These are phyloP conservation scores for Oryza glumipatula DNA, from an alignment of 176 grass and related monocot species.

Conservation along the genomic window DNA sequence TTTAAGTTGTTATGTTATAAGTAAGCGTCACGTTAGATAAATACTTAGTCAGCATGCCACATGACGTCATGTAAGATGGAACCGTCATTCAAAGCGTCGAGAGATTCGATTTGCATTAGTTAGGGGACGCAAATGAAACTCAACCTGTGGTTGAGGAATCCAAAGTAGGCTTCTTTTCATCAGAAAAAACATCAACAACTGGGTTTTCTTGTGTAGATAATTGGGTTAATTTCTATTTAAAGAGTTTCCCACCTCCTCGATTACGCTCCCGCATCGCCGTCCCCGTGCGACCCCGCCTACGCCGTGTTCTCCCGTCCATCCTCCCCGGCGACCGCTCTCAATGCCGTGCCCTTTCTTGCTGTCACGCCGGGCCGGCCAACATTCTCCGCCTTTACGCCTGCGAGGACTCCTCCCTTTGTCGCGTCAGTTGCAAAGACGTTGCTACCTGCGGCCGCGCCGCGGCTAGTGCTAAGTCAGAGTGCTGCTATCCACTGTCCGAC, in stretches of 20 bases:
- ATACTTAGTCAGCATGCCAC: too few relatives aligned
- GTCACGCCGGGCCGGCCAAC: slow-evolving; percentile 52
- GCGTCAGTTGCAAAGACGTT: slow-evolving; percentile 51
- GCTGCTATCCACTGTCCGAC: slow-evolving; percentile 90
- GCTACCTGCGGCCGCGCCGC: not conserved
- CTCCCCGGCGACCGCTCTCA: slow-evolving; percentile 38
- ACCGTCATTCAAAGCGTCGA: too few relatives aligned
- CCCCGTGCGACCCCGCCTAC: slow-evolving; percentile 54
- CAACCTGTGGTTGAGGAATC: too few relatives aligned
- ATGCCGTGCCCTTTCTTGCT: slow-evolving; percentile 60
- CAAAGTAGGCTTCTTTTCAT: too few relatives aligned
- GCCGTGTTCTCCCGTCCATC: slow-evolving; percentile 53
- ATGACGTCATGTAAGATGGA: too few relatives aligned
- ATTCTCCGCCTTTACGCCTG: slow-evolving; percentile 89
- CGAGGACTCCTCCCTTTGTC: slow-evolving; percentile 91
- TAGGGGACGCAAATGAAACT: too few relatives aligned
- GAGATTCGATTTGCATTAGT: too few relatives aligned
- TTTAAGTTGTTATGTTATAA: too few relatives aligned
- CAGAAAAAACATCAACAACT: too few relatives aligned
- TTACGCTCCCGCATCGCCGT: slow-evolving; percentile 53
- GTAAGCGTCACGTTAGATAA: too few relatives aligned
- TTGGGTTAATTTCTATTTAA: too few relatives aligned
- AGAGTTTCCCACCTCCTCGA: slow-evolving; percentile 51
- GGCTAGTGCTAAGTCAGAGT: slow-evolving; percentile 44
- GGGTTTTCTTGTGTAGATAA: too few relatives aligned